Base-by-base conservation (phyloP, 495 filamentous ascomycete genomes). In the Penicillium lagena region DNA sequence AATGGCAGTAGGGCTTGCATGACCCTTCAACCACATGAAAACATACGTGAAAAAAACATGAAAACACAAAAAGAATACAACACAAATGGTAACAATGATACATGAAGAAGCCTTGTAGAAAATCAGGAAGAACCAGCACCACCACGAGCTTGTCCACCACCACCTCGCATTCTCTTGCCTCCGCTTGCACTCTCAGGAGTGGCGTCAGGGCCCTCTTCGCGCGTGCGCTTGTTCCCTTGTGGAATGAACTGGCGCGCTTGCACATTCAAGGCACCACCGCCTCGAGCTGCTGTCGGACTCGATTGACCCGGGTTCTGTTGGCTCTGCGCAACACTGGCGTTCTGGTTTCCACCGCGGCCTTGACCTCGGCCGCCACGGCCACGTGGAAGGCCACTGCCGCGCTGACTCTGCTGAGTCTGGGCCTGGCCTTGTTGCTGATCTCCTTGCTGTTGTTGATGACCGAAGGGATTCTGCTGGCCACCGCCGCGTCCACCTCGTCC, bases 211-310 rank as follows among this genome's bases (percentile, higher is more conserved):
- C 76, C 78, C 30, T 86, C 83, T 14, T 84, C 81, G 14, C 83
- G 67, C 13, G 77, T 67, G 29, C 82, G 68, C 62, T 87, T 87
- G 42, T 78, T 76, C n/a, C 82, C 81, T 37, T 66, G 61, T 5
- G 81, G 80, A 32, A 79, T 76, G 53, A 84, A 85, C 45, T 81
- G 75, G 39, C 73, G 75, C 7, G 75, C 80, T 52, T 76, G 53
- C 45, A 66, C 68, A 57, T 73, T 82, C 38, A 80, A 40, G 1
- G 43, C 63, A 1, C 71, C 71, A 44, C 72, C 60, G 35, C 45
- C 58, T 9, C 22, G 22, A 22, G 22, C 22, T 22, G 54, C 58
- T 27, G 60, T 51, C 14, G 63, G 62, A 28, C 58, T 64, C 42
- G 53, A 44, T 40, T 60, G 67, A 10, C 47, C 52, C 39, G 67